These are phyloP conservation scores for Leishmania amazonensis DNA, from an alignment of 208 protist genomes.

Conservation along the genomic window DNA sequence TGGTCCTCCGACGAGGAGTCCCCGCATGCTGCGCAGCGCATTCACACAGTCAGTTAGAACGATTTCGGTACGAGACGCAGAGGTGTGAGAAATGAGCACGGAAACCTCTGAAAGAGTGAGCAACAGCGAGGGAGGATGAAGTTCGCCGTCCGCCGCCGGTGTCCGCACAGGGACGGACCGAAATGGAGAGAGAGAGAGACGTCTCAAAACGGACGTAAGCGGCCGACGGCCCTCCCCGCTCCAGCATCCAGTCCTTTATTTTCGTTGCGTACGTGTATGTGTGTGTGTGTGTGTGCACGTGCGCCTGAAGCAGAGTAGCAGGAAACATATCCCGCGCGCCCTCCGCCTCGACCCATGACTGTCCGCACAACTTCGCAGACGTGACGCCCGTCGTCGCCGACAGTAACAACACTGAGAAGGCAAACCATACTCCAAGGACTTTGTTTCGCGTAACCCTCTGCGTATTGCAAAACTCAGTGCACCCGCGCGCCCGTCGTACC, in stretches of 20 bases:
- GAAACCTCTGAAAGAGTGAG: no score
- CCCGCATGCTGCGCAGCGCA: neutral
- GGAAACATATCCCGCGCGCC: neutral
- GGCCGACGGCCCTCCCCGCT: neutral
- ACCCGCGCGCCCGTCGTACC: neutral
- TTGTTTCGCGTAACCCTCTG: neutral
- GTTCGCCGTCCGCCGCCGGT: neutral
- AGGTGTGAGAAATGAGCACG: neutral
- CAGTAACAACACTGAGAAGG: neutral
- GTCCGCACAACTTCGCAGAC: neutral
- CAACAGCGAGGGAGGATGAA: neutral
- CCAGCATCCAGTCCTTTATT: neutral
- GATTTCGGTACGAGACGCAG: neutral
- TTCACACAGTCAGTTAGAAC: neutral
- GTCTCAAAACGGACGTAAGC: neutral
- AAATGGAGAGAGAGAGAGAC: neutral
- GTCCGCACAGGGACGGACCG: neutral
- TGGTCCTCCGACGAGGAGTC: neutral
- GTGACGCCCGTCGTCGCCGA: neutral
- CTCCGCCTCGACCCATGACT: neutral
- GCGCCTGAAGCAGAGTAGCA: neutral
- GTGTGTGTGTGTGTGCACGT: neutral
- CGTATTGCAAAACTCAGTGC: neutral
- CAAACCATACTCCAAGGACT: neutral
- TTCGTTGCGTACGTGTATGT: neutral